Conservation (phyloP, 169 alveolate species). For the Eimeria zaria region DNA sequence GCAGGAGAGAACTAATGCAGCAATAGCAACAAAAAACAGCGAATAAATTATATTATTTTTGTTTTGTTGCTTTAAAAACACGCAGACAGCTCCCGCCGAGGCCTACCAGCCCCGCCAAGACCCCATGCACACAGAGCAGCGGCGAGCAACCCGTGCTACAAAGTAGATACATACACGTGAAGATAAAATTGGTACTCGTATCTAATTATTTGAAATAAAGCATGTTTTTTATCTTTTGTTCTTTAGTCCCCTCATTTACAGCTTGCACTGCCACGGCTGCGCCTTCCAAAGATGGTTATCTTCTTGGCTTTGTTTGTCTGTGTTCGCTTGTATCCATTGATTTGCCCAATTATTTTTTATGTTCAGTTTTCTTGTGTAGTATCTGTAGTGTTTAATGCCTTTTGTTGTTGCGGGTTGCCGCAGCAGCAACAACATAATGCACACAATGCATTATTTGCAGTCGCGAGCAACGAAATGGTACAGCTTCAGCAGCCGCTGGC, state of each 20-base stretch:
- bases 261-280: neutral
- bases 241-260: neutral
- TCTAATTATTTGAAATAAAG: neutral
- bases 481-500: neutral
- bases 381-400: neutral
- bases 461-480: neutral
- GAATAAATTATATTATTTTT: neutral
- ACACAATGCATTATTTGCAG: neutral
- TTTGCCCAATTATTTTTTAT: neutral
- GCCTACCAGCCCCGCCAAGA: conserved; percentile 14
- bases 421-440: neutral
- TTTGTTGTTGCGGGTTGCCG: neutral
- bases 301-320: neutral
- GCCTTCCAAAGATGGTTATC: no score
- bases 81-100: neutral
- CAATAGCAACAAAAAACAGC: neutral
- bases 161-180: neutral
- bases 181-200: neutral
- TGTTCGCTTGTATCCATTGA: neutral
- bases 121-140: neutral
- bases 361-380: neutral
- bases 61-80: neutral
- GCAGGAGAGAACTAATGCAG: neutral
- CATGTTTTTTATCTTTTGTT: neutral
- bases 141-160: neutral